Evolutionary conservation across 768 basidiomycete species (phyloP).

Genomic region (Suillus americanus): DNA sequence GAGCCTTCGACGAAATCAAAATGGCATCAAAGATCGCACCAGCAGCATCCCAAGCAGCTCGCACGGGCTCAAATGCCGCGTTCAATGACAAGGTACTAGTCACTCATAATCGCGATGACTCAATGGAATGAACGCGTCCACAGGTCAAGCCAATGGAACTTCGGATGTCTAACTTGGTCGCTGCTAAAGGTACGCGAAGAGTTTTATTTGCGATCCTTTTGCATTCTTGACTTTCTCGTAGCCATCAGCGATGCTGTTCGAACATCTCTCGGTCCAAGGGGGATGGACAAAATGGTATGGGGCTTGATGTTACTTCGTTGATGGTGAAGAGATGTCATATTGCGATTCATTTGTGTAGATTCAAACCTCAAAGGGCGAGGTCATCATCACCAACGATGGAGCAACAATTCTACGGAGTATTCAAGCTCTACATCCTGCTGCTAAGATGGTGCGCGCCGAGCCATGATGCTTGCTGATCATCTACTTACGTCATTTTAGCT

Average conservation of each 20-base stretch:
- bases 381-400: slow-evolving; percentile 98
- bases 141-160: slow-evolving; percentile 99
- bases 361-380: slow-evolving; percentile 94
- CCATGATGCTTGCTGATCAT: slow-evolving; percentile 3
- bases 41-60: slow-evolving; percentile 23
- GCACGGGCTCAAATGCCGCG: slow-evolving; percentile 64
- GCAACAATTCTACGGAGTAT: slow-evolving; percentile 96
- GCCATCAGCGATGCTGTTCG: slow-evolving; percentile 97
- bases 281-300: slow-evolving; percentile 99
- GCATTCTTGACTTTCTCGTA: slow-evolving; percentile 31
- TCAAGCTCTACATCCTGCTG: slow-evolving; percentile 95
- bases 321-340: slow-evolving; percentile 13
- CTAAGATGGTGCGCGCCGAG: slow-evolving; percentile 75
- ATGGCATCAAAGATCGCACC: slow-evolving; percentile 32
- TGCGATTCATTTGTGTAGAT: slow-evolving; percentile 52
- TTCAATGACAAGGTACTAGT: slow-evolving; percentile 81
- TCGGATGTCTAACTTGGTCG: slow-evolving; percentile 94
- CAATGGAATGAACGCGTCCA: slow-evolving; percentile 27
- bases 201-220: not conserved
- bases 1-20: slow-evolving; percentile 10
- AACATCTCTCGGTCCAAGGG: slow-evolving; percentile 93
- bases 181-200: slow-evolving; percentile 78
- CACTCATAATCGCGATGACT: not conserved
- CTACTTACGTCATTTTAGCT: slow-evolving; percentile 49
- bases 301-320: slow-evolving; percentile 14